Conservation (phyloP, 2,329 filamentous ascomycete species). For the Aspergillus sp. region DNA sequence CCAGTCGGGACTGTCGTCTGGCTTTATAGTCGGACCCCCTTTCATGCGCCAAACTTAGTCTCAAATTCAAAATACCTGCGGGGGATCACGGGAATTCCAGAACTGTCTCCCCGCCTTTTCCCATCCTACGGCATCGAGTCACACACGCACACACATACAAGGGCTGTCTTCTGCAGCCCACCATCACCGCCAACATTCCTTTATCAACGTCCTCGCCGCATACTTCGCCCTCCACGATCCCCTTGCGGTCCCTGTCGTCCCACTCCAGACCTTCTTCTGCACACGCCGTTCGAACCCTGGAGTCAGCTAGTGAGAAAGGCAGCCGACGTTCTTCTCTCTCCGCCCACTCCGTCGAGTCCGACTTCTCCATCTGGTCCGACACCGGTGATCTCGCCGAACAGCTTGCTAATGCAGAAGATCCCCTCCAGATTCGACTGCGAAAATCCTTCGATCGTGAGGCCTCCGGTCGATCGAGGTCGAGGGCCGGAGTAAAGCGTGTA, state of each 20-base stretch:
- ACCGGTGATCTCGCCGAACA: constrained; percentile 94
- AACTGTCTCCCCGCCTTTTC: not conserved
- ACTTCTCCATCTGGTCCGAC: constrained; percentile 85
- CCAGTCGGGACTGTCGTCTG: constrained; percentile 4
- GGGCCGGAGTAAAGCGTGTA: constrained; percentile 58
- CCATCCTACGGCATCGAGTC: not conserved
- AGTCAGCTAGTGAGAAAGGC: constrained; percentile 48
- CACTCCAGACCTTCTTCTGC: constrained; percentile 34
- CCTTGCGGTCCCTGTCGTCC: constrained; percentile 67
- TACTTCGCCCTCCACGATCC: constrained; percentile 69
- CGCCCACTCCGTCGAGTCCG: constrained; percentile 56
- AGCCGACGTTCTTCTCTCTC: constrained; percentile 52
- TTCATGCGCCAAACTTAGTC: constrained; percentile 6
- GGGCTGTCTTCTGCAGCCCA: constrained; percentile 79
- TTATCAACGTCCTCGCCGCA: constrained; percentile 62
- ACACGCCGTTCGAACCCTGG: constrained; percentile 34
- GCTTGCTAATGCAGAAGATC: constrained; percentile 77
- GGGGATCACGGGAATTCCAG: constrained; percentile 8
- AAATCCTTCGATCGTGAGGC: constrained; percentile 63
- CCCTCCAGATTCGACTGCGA: constrained; percentile 67
- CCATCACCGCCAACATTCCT: constrained; percentile 78
- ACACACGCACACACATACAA: constrained; percentile 9
- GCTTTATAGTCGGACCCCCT: constrained; percentile 4
- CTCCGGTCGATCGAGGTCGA: constrained; percentile 41
- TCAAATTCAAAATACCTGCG: constrained; percentile 2